These are phyloP conservation scores for Starmerella bombi DNA, from an alignment of 805 yeast species.

Conservation along the genomic window DNA sequence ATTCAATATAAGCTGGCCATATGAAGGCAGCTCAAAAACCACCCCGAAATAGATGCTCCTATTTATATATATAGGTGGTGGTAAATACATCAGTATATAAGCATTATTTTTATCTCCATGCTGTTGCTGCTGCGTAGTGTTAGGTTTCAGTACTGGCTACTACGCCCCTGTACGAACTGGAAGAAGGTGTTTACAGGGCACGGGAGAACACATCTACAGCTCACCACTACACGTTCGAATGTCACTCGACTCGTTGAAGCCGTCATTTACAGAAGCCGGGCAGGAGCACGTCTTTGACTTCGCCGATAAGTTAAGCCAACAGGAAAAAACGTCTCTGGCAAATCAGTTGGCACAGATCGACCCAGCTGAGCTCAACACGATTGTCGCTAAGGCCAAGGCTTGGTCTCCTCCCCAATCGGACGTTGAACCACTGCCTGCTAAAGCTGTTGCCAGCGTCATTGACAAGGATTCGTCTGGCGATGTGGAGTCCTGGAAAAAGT, in stretches of 20 bases:
- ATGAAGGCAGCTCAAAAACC: too few relatives aligned
- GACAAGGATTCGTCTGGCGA: conserved; percentile 21
- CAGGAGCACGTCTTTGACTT: conserved; percentile 33
- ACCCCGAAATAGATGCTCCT: too few relatives aligned
- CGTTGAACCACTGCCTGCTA: conserved; percentile 24
- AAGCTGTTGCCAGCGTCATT: conserved; percentile 24
- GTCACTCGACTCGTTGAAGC: conserved; percentile 9
- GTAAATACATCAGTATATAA: too few relatives aligned
- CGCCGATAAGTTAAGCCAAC: conserved; percentile 25
- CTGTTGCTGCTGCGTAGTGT: too few relatives aligned
- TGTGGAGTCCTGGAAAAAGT: conserved; percentile 31
- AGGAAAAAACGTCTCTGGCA: conserved; percentile 22
- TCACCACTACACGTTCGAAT: too few relatives aligned
- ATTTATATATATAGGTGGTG: too few relatives aligned
- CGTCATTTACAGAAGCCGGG: conserved; percentile 26
- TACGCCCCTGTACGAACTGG: too few relatives aligned
- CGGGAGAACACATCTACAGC: too few relatives aligned
- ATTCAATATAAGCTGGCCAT: too few relatives aligned
- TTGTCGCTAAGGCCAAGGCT: conserved; percentile 19
- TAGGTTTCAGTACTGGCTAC: too few relatives aligned
- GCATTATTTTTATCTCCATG: too few relatives aligned
- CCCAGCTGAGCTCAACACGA: conserved; percentile 25
- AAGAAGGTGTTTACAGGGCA: too few relatives aligned
- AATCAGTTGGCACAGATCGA: conserved; percentile 29
- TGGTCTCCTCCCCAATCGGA: conserved; percentile 17